phyloP scores from a whole-genome alignment of 1,139 yeast genomes.

The Zygosaccharomyces sapae region DNA sequence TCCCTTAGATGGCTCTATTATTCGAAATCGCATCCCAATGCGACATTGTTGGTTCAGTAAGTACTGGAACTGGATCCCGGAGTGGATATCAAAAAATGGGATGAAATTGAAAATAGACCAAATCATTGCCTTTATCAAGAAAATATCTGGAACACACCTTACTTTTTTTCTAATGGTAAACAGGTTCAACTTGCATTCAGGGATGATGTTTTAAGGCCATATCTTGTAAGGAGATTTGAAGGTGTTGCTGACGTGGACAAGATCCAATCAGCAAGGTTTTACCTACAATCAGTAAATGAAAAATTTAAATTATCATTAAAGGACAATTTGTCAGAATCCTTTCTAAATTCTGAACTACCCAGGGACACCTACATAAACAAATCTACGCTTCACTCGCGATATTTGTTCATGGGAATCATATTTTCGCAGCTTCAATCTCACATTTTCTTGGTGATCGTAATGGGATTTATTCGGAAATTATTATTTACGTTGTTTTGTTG shows the following conservation, averaged over 20 bases:
- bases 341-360: neutral
- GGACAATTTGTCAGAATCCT: neutral
- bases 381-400: neutral
- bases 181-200: neutral
- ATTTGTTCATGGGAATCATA: neutral
- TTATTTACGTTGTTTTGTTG: neutral
- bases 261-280: neutral
- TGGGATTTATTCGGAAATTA: neutral
- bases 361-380: neutral
- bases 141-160: neutral
- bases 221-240: neutral
- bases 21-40: neutral
- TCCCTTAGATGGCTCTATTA: neutral
- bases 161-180: neutral
- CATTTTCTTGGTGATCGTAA: neutral
- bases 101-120: neutral
- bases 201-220: neutral
- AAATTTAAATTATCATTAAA: neutral
- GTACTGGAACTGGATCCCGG: neutral
- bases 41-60: neutral
- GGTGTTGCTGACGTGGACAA: neutral
- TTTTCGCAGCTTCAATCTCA: neutral
- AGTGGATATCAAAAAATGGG: conserved; percentile 2
- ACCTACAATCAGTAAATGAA: neutral
- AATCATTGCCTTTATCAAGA: neutral